phyloP scores from a whole-genome alignment of 2,329 filamentous ascomycete species.

The Colletotrichum sojae region DNA sequence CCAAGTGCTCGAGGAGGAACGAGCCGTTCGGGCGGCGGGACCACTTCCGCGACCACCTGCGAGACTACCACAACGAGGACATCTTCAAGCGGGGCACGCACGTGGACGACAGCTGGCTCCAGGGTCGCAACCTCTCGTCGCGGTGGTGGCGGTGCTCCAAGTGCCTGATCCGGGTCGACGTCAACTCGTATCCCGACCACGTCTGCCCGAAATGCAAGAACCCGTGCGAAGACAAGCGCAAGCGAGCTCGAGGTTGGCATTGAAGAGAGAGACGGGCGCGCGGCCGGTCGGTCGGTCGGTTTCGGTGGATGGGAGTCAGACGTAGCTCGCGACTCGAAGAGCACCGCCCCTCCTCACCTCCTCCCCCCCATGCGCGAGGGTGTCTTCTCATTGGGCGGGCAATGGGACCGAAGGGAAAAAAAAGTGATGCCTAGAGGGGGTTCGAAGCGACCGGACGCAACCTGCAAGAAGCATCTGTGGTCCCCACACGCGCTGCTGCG shows the following conservation, averaged over 20 bases:
- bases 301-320: not conserved
- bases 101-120: constrained; percentile 55
- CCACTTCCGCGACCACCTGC: constrained; percentile 70
- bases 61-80: constrained; percentile 69
- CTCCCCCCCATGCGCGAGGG: not conserved
- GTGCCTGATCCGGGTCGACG: constrained; percentile 63
- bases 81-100: constrained; percentile 61
- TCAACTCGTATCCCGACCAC: constrained; percentile 54
- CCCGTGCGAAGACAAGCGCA: constrained; percentile 60
- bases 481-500: constrained; percentile 28
- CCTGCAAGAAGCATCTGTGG: constrained; percentile 14
- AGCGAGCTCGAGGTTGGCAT: constrained; percentile 42
- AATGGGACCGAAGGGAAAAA: constrained; percentile 5
- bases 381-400: constrained; percentile 17
- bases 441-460: not conserved
- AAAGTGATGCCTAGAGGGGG: constrained; percentile 23
- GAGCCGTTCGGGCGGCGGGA: constrained; percentile 68
- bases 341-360: constrained; percentile 16
- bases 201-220: constrained; percentile 64
- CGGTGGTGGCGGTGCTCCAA: constrained; percentile 70
- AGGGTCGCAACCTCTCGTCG: constrained; percentile 54
- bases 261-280: constrained; percentile 10
- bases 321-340: not conserved
- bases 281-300: not conserved
- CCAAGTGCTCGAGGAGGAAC: constrained; percentile 59